These are phyloP conservation scores for Didymellaceae sp. DNA, from an alignment of 2,329 filamentous ascomycete genomes.

Conservation along the genomic window DNA sequence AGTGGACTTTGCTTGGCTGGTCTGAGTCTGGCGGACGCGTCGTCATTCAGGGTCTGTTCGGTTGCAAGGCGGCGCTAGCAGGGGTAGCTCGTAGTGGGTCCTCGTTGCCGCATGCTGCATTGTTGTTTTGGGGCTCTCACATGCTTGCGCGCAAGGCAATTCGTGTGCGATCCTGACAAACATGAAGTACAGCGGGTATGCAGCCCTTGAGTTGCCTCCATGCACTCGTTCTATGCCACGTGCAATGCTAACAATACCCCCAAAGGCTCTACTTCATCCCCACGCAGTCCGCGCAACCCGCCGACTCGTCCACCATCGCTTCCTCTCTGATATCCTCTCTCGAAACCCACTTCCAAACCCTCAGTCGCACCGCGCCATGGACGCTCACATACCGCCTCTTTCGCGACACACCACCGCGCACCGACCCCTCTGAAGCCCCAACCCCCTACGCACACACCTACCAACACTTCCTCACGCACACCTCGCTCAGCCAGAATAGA, in stretches of 20 bases:
- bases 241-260: not conserved
- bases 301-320: constrained; percentile 30
- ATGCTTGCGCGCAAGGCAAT: not conserved
- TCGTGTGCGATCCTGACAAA: not conserved
- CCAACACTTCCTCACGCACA: constrained; percentile 40
- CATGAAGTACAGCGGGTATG: constrained; percentile 34
- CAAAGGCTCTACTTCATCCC: constrained; percentile 44
- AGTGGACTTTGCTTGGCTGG: constrained; percentile 14
- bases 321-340: constrained; percentile 34
- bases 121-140: not conserved
- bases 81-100: constrained; percentile 11
- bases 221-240: not conserved
- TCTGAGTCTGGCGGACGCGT: constrained; percentile 6
- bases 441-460: constrained; percentile 30
- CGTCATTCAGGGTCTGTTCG: constrained; percentile 5
- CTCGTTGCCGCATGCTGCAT: not conserved
- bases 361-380: constrained; percentile 34
- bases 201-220: not conserved
- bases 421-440: constrained; percentile 18
- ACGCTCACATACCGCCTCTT: constrained; percentile 42
- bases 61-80: constrained; percentile 5
- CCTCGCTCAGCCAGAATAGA: constrained; percentile 26
- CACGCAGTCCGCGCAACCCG: constrained; percentile 31
- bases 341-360: constrained; percentile 34
- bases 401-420: constrained; percentile 36